Evolutionary conservation across 1,139 yeast species (phyloP), one percentile per base, ranked within the genome.

Genomic region (Pichia sp.): DNA sequence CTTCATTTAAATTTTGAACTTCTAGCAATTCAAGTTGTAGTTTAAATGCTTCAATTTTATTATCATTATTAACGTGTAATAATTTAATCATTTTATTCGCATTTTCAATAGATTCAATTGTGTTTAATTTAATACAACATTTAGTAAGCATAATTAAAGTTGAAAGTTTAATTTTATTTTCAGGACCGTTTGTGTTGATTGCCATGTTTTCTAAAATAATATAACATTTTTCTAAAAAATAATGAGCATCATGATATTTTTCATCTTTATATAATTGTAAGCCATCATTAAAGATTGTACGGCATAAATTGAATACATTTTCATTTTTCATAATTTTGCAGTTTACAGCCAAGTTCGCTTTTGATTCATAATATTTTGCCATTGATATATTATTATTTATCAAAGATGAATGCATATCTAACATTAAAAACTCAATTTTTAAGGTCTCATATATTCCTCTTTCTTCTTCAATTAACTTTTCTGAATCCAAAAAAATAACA

Each of bases 291-390:
- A 53, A 60, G 7, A 60, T 40, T 0, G 55, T 47, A 35, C 64
- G 51, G 7, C 55, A 47, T 2, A 54, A 36, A 22, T 60, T 61
- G 6, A 53, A 24, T 2, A 50, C 23, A 4, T 35, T 41, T 4
- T 39, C 46, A 9, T 32, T 26, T 7, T 46, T 40, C 11, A 48
- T 31, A 4, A 38, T 20, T 3, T 20, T 20, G 12, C 41, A 26
- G 24, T 42, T 48, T 1, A 40, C 41, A 4, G 35, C 6, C 0
- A 57, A 23, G 11, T 55, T 54, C 1, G 61, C 55, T 37, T 58
- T 55, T 12, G 51, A 53, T 35, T 61, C 62, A 44, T 57, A 58
- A 38, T 57, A 54, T 30, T 53, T 56, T 0, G 63, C 63, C 58
- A 55, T 53, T 24, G 54, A 49, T 12, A 51, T 40, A 42, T 63